Conservation (phyloP, 2,329 filamentous ascomycete species). For the Colletotrichum tabaci region DNA sequence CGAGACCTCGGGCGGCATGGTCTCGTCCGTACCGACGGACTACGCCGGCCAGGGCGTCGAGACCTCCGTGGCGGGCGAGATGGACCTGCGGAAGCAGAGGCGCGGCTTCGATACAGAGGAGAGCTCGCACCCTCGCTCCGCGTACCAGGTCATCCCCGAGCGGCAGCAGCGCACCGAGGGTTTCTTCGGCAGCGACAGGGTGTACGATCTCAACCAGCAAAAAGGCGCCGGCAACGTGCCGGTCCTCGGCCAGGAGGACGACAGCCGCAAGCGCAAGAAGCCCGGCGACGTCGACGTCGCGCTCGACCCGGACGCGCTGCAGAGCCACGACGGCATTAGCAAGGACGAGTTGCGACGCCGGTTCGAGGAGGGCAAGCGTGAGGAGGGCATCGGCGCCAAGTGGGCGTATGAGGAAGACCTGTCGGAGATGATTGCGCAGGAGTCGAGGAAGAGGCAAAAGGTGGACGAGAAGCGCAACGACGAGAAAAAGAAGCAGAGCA, state of each 20-base stretch:
- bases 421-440: slow-evolving; percentile 95
- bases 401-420: slow-evolving; percentile 89
- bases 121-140: slow-evolving; percentile 78
- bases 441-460: slow-evolving; percentile 91
- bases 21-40: slow-evolving; percentile 86
- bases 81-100: slow-evolving; percentile 90
- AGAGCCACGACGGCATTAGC: slow-evolving; percentile 81
- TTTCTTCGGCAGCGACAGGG: slow-evolving; percentile 96
- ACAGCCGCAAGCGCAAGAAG: slow-evolving; percentile 90
- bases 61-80: slow-evolving; percentile 86
- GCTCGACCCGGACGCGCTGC: slow-evolving; percentile 87
- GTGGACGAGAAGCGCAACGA: slow-evolving; percentile 84
- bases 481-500: slow-evolving; percentile 70
- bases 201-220: slow-evolving; percentile 83
- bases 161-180: slow-evolving; percentile 87
- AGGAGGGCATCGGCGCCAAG: slow-evolving; percentile 77
- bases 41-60: slow-evolving; percentile 77
- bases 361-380: slow-evolving; percentile 81
- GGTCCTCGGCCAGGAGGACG: slow-evolving; percentile 85
- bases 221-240: slow-evolving; percentile 68
- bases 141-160: slow-evolving; percentile 92
- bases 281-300: slow-evolving; percentile 95
- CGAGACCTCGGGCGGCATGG: slow-evolving; percentile 85
- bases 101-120: slow-evolving; percentile 93
- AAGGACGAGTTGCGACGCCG: slow-evolving; percentile 86